Conservation (phyloP, 495 filamentous ascomycete species). For the Thermochaetoides thermophila region DNA sequence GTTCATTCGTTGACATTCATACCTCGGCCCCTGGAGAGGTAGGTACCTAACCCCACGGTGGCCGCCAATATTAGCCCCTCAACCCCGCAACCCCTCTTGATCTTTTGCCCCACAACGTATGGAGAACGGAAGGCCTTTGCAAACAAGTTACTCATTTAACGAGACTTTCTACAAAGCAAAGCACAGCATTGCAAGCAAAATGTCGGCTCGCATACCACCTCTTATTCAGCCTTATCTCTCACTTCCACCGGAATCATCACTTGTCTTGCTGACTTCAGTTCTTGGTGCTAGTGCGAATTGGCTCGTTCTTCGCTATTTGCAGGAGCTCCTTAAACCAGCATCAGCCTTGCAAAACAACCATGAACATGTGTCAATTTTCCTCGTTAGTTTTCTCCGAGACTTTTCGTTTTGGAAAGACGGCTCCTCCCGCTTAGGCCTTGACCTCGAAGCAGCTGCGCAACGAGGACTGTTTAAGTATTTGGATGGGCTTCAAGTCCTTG, state of each 20-base stretch:
- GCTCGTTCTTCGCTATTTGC: slow-evolving; percentile 52
- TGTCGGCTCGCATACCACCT: slow-evolving; percentile 31
- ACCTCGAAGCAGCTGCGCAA: slow-evolving; percentile 44
- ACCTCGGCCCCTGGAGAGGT: no score
- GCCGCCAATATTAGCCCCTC: no score
- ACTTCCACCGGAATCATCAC: slow-evolving; percentile 16
- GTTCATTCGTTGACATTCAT: no score
- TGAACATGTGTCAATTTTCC: slow-evolving; percentile 37
- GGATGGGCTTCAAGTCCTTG: slow-evolving; percentile 60
- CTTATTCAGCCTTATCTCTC: slow-evolving; percentile 53
- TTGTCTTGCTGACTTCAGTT: slow-evolving; percentile 59
- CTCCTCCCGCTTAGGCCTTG: slow-evolving; percentile 50
- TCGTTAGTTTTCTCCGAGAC: slow-evolving; percentile 71
- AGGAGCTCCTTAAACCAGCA: slow-evolving; percentile 33
- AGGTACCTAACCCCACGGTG: no score
- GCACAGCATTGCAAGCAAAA: slow-evolving; percentile 2
- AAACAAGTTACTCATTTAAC: no score
- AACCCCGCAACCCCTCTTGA: no score
- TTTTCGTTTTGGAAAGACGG: slow-evolving; percentile 59
- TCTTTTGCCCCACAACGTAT: no score
- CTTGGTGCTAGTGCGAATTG: slow-evolving; percentile 61
- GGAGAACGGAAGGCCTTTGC: no score
- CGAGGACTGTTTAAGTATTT: slow-evolving; percentile 52
- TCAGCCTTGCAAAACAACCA: slow-evolving; percentile 1
- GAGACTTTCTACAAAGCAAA: neutral